Evolutionary conservation across 1,139 yeast genomes (phyloP).

Genomic region (Pichia sp.): DNA sequence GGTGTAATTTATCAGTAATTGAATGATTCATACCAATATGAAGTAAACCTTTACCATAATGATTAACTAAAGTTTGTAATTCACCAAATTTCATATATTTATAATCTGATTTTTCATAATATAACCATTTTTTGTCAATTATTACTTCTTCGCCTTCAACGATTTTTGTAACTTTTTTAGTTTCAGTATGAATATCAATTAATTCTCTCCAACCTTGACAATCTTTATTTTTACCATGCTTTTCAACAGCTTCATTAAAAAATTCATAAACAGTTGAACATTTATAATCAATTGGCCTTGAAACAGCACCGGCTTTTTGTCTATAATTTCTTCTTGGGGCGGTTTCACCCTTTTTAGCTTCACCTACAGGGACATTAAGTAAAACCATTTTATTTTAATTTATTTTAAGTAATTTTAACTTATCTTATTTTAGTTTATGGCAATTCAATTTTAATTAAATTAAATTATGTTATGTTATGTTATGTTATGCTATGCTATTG

Average conservation of each 20-base stretch:
- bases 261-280: conserved; percentile 68
- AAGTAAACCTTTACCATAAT: conserved; percentile 69
- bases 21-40: conserved; percentile 67
- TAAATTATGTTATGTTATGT: too few relatives aligned
- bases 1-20: conserved; percentile 61
- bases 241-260: conserved; percentile 55
- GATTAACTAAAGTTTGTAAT: conserved; percentile 42
- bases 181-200: conserved; percentile 67
- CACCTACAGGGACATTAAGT: conserved; percentile 65
- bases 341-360: conserved; percentile 79
- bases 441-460: too few relatives aligned
- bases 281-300: conserved; percentile 48
- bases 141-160: conserved; percentile 68
- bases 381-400: conserved; percentile 6
- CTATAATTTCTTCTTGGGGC: conserved; percentile 79
- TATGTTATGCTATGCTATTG: too few relatives aligned
- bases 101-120: conserved; percentile 73
- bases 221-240: conserved; percentile 42
- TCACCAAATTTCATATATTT: conserved; percentile 58
- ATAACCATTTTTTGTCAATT: conserved; percentile 83
- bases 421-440: too few relatives aligned
- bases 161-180: conserved; percentile 65
- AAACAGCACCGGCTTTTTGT: conserved; percentile 48
- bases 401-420: background rate
- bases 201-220: conserved; percentile 82